Evolutionary conservation across 352 stramenopile genomes (phyloP).

Genomic region (Phytophthora fragariaefolia): DNA sequence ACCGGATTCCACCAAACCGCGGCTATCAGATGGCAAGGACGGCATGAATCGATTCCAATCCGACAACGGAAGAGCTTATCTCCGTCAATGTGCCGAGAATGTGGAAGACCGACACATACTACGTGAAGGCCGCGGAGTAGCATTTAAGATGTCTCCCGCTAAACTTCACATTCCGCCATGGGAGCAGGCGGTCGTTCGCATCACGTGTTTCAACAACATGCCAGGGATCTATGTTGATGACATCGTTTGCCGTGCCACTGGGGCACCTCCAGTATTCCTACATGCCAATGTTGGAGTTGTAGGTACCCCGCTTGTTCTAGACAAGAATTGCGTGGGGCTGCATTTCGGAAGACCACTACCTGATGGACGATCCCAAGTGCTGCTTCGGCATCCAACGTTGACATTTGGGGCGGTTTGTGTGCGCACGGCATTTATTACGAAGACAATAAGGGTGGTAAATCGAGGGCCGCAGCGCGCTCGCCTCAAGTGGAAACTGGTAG

Average conservation of each 20-base stretch:
- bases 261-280: constrained; percentile 66
- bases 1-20: constrained; percentile 28
- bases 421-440: constrained; percentile 46
- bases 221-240: constrained; percentile 70
- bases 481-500: constrained; percentile 66
- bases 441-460: constrained; percentile 71
- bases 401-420: constrained; percentile 59
- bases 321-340: constrained; percentile 74
- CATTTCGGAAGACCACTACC: constrained; percentile 36
- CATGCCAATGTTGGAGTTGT: constrained; percentile 61
- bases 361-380: constrained; percentile 1
- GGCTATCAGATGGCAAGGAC: constrained; percentile 57
- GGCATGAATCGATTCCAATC: constrained; percentile 62
- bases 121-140: constrained; percentile 54
- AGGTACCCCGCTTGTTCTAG: constrained; percentile 59
- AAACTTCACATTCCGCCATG: constrained; percentile 57
- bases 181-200: constrained; percentile 55
- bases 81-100: constrained; percentile 46
- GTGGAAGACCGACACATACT: constrained; percentile 59
- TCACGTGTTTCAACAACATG: constrained; percentile 85
- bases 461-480: constrained; percentile 60
- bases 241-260: constrained; percentile 59
- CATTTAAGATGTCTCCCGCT: constrained; percentile 48
- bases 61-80: constrained; percentile 50
- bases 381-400: constrained; percentile 42